phyloP scores from a whole-genome alignment of 2,329 filamentous ascomycete genomes.

The Bretziella fagacearum region DNA sequence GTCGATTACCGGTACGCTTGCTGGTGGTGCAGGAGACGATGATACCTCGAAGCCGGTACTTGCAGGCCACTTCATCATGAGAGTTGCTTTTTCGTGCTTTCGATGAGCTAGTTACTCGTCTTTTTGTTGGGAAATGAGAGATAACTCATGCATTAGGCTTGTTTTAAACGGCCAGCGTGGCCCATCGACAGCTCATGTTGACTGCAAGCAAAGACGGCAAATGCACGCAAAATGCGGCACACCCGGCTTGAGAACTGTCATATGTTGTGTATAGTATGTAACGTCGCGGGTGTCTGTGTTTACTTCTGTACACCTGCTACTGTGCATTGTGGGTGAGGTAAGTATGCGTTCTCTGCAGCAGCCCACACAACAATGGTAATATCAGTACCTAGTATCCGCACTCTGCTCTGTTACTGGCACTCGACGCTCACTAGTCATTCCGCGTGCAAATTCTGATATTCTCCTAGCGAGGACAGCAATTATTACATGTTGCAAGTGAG shows the following conservation, averaged over 20 bases:
- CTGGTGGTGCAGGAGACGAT: background rate
- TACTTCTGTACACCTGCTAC: background rate
- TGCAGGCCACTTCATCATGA: background rate
- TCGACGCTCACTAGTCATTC: background rate
- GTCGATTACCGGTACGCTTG: background rate
- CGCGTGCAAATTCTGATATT: background rate
- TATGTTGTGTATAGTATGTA: background rate
- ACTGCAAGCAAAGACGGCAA: background rate
- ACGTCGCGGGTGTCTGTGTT: too few relatives aligned
- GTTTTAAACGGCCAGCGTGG: background rate
- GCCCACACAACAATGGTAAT: background rate
- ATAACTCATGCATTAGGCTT: background rate
- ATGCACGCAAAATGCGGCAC: background rate
- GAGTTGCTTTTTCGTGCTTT: background rate
- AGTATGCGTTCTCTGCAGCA: background rate
- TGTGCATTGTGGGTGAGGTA: background rate
- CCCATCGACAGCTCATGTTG: background rate
- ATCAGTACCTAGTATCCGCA: too few relatives aligned
- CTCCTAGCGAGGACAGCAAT: background rate
- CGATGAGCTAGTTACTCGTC: background rate
- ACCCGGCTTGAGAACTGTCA: background rate
- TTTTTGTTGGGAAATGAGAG: background rate
- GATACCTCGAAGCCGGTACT: background rate
- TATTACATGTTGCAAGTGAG: background rate
- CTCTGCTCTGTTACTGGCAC: too few relatives aligned